Base-by-base conservation (phyloP, 768 basidiomycete genomes). In the Mycena leptocephala region DNA sequence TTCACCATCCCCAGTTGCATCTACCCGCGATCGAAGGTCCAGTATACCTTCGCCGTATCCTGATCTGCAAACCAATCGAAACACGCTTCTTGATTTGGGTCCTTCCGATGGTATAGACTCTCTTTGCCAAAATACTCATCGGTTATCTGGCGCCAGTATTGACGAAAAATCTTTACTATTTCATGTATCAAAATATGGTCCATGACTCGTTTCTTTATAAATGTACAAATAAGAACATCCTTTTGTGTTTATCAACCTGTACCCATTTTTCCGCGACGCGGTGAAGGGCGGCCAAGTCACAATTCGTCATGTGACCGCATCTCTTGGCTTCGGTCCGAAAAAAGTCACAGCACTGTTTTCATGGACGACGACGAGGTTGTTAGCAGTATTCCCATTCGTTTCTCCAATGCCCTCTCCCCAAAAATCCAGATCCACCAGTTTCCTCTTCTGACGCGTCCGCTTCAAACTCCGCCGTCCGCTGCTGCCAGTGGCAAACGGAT, bases 341-440 rank as follows among this genome's bases (percentile, higher is more conserved):
- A n/a, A n/a, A n/a, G n/a, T n/a, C n/a, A n/a, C n/a, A n/a, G n/a
- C n/a, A n/a, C n/a, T n/a, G n/a, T n/a, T 43, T 10, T 51, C 10
- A 79, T 82, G 72, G 78, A 82, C 72, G 87, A 92, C 76, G 95
- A 95, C 84, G 91, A 92, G 79, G 83, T 95, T 70, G 88, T 96
- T 74, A 87, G 87, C 78, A 86, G 92, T 61, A 87, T 97, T 65
- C 96, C 96, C 43, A 90, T 97, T 67, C 93, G 93, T 79, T 92
- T 90, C 78, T 93, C 94, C 48, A 91, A 93, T 81, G 83, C 85
- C 20, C 89, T 94, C 26, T 82, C 86, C 39, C 90, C 93, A 3
- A 89, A 93, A 80, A 82, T 97, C 46, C 95, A 96, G 43, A 83
- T 96, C 5, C 95, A 96, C 79, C 96, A 97, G 78, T 96, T 93